phyloP scores from a whole-genome alignment of 2,329 filamentous ascomycete species.

The Aureobasidium sp. region DNA sequence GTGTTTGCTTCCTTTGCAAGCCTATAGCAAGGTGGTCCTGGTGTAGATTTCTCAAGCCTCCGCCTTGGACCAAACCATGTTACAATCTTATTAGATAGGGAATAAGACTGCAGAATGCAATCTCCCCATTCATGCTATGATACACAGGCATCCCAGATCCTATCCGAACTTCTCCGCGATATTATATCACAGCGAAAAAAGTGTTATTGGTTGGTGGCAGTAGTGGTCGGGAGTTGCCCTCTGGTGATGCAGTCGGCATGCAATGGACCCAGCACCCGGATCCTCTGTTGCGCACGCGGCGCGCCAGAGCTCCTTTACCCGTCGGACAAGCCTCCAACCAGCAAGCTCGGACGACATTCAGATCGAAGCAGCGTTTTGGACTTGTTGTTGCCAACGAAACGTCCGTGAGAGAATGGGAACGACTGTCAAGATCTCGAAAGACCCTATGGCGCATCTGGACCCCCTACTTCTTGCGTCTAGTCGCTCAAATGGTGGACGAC shows the following conservation, averaged over 20 bases:
- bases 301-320: neutral
- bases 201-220: neutral
- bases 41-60: neutral
- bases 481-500: neutral
- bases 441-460: conserved; percentile 1
- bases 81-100: too few relatives aligned
- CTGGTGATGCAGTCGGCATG: neutral
- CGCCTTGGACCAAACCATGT: too few relatives aligned
- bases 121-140: neutral
- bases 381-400: neutral
- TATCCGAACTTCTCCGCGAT: neutral
- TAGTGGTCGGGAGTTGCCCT: neutral
- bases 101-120: neutral
- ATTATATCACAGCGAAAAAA: neutral
- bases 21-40: neutral
- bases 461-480: neutral
- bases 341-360: neutral
- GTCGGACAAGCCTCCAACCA: neutral
- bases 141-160: neutral
- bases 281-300: neutral
- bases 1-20: neutral
- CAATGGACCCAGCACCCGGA: neutral
- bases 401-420: neutral
- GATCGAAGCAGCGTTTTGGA: neutral
- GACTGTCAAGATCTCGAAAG: neutral